phyloP scores from a whole-genome alignment of 306 rosid genomes.

The Casuarina glauca region DNA sequence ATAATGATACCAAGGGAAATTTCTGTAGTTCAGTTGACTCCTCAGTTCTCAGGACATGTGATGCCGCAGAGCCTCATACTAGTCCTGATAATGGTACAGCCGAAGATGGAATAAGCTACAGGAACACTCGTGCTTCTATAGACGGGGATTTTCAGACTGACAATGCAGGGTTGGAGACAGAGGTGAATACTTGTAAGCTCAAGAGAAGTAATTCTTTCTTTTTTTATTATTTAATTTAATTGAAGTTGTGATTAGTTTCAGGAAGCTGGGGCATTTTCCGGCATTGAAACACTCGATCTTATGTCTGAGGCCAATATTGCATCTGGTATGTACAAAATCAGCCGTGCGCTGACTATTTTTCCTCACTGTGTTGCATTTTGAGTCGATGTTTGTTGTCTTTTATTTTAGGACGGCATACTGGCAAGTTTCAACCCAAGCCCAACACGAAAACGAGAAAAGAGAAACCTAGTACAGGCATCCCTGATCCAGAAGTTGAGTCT shows the following conservation, averaged over 20 bases:
- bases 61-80: conserved; percentile 37
- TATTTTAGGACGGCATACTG: conserved; percentile 29
- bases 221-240: neutral
- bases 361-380: conserved; percentile 3
- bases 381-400: neutral
- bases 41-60: conserved; percentile 26
- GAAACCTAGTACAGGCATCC: conserved; percentile 16
- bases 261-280: conserved; percentile 42
- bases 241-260: conserved; percentile 33
- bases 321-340: conserved; percentile 28
- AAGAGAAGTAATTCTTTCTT: neutral
- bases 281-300: conserved; percentile 16
- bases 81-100: conserved; percentile 24
- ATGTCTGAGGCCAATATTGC: conserved; percentile 20
- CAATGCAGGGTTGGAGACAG: conserved; percentile 27
- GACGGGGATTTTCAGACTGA: conserved; percentile 22
- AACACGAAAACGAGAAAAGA: conserved; percentile 27
- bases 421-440: conserved; percentile 43
- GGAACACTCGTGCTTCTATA: conserved; percentile 17
- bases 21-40: conserved; percentile 27
- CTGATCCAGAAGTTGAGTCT: conserved; percentile 34
- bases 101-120: conserved; percentile 15
- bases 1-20: conserved; percentile 31
- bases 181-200: conserved; percentile 31
- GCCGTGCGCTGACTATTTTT: conserved; percentile 3